These are phyloP conservation scores for Malus sylvestris DNA, from an alignment of 306 rosid genomes.

Conservation along the genomic window DNA sequence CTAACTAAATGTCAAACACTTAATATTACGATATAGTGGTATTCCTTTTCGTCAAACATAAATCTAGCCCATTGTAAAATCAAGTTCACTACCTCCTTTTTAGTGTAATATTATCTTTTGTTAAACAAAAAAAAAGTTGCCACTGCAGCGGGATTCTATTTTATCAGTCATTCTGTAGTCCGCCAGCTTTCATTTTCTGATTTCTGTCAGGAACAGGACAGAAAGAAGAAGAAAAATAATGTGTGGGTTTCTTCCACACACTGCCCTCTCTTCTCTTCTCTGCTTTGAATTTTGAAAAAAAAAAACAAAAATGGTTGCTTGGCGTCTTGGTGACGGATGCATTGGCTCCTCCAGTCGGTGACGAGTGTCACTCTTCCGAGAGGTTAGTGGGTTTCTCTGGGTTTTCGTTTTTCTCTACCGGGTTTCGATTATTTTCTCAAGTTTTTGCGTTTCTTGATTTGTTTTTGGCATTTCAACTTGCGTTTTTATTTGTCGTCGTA, in stretches of 20 bases:
- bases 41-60: rapidly evolving
- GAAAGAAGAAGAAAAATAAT: slow-evolving; percentile 16
- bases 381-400: slow-evolving; percentile 38
- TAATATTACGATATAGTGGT: rapidly evolving
- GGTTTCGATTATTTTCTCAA: slow-evolving; percentile 7
- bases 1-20: too few relatives aligned
- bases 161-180: slow-evolving; percentile 6
- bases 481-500: not conserved
- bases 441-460: slow-evolving; percentile 2
- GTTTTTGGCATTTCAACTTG: not conserved
- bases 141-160: too few relatives aligned
- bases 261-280: slow-evolving; percentile 10
- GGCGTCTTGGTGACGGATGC: slow-evolving; percentile 16
- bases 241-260: slow-evolving; percentile 38
- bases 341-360: slow-evolving; percentile 24
- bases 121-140: too few relatives aligned
- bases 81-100: too few relatives aligned
- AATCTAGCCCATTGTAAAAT: rapidly evolving
- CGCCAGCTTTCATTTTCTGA: slow-evolving; percentile 41
- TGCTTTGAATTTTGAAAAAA: slow-evolving; percentile 18
- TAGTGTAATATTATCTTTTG: too few relatives aligned
- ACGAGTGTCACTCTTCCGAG: slow-evolving; percentile 19
- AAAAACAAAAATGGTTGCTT: slow-evolving; percentile 8
- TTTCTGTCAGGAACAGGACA: slow-evolving; percentile 27
- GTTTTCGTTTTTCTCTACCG: slow-evolving; percentile 2